Evolutionary conservation across 805 yeast genomes (phyloP), one percentile per base, ranked within the genome.

Genomic region (Yarrowia divulgata): DNA sequence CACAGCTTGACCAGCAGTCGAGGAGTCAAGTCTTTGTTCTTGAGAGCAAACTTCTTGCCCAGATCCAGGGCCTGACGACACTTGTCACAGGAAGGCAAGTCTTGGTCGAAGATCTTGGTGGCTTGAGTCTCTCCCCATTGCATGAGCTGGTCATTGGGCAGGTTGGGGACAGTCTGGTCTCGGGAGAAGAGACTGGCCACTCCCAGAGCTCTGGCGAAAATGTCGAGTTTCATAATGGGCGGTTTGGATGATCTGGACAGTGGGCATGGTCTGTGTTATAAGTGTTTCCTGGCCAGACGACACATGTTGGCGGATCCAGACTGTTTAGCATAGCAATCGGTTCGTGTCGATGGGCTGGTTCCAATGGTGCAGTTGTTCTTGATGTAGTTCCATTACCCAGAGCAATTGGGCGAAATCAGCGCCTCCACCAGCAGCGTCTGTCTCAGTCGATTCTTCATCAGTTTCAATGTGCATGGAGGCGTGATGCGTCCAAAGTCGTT

Each of bases 121-220:
- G 57, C 57, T n/a, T 52, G 32, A n/a, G 40, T 52, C 29, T 52
- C 57, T 2, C 57, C 57, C 57, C 57, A 52, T 6, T 35, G n/a
- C 42, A 52, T 34, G 10, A 52, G 57, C 42, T 52, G 29, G 42
- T 52, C 57, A 18, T 52, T 52, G 42, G 57, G 57, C 10, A 52
- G 42, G n/a, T 52, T 52, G 42, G 57, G 57, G 32, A 52, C 57
- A 4, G 42, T 18, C n/a, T 35, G 42, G 43, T 52, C 57, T 35
- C 57, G 57, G 23, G 57, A 52, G 29, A 52, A 52, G 57, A 52
- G 57, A 52, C 42, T 35, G 4, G 42, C 57, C 4, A 52, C 29
- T n/a, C 57, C 57, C 2, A 35, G 23, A 18, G 57, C 57, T 52
- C 57, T 8, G 13, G 57, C 42, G n/a, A 52, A 18, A 16, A 52